Percentiles rank a stretch among this genome's conserved stretches.
phyloP scores from a whole-genome alignment of 805 yeast species.

The Brettanomyces bruxellensis region DNA sequence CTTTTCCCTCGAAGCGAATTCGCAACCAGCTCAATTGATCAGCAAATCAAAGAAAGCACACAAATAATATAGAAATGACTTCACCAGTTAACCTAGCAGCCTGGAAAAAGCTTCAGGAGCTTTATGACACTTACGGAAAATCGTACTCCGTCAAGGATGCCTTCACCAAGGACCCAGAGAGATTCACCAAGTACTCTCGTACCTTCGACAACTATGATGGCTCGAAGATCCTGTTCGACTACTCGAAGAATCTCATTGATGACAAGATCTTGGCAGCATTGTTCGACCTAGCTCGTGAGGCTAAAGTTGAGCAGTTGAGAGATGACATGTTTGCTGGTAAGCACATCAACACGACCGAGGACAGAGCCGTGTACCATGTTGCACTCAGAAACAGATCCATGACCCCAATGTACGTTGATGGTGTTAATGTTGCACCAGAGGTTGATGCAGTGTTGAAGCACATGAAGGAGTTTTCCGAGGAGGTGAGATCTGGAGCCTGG shows the following conservation, averaged over 20 bases:
- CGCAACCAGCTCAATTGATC: too few relatives aligned
- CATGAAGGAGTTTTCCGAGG: slow-evolving; percentile 91
- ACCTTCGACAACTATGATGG: slow-evolving; percentile 80
- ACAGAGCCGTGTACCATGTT: slow-evolving; percentile 93
- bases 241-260: slow-evolving; percentile 87
- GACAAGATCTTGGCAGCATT: slow-evolving; percentile 68
- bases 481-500: slow-evolving; percentile 90
- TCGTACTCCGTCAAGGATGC: slow-evolving; percentile 66
- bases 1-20: too few relatives aligned
- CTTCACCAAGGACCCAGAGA: slow-evolving; percentile 61
- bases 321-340: slow-evolving; percentile 89
- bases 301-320: slow-evolving; percentile 78
- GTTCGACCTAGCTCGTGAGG: slow-evolving; percentile 78
- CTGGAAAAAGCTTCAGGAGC: slow-evolving; percentile 67
- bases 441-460: slow-evolving; percentile 88
- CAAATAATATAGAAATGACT: slow-evolving; percentile 13
- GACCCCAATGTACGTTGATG: slow-evolving; percentile 83
- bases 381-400: slow-evolving; percentile 91
- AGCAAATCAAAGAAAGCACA: too few relatives aligned
- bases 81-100: slow-evolving; percentile 58
- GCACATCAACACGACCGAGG: slow-evolving; percentile 92
- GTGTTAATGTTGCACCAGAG: slow-evolving; percentile 80
- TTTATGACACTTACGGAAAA: slow-evolving; percentile 66
- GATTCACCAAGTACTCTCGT: slow-evolving; percentile 70
- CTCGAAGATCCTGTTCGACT: slow-evolving; percentile 86